Evolutionary conservation across 2,329 filamentous ascomycete species (phyloP).

Genomic region (Penicillium olsonii): DNA sequence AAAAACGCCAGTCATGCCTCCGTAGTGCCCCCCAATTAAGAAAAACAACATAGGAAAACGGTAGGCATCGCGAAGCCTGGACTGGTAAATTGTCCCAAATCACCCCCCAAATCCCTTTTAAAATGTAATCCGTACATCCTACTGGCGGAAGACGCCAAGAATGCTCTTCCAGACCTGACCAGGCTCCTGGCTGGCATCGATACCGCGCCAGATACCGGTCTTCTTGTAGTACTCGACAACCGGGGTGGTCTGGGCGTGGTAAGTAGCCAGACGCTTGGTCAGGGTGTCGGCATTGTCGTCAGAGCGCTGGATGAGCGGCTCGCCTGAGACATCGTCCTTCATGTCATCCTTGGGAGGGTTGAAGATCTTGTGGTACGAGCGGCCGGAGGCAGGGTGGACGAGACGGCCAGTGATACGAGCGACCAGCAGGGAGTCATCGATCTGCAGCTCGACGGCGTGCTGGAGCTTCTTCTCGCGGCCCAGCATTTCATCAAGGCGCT

Average conservation of each 20-base stretch:
- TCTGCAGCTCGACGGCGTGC: slow-evolving; percentile 94
- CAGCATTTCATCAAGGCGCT: slow-evolving; percentile 94
- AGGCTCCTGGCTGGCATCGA: slow-evolving; percentile 95
- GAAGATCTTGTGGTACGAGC: slow-evolving; percentile 98
- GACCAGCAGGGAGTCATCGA: slow-evolving; percentile 91
- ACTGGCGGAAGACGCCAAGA: slow-evolving; percentile 75
- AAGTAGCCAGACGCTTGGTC: slow-evolving; percentile 90
- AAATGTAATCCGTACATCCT: slow-evolving; percentile 45
- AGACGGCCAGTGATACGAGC: slow-evolving; percentile 95
- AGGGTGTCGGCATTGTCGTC: slow-evolving; percentile 96
- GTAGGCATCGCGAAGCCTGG: slow-evolving; percentile 14
- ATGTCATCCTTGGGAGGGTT: slow-evolving; percentile 93
- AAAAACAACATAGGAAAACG: slow-evolving; percentile 23
- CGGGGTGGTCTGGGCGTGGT: slow-evolving; percentile 89
- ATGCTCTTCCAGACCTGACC: slow-evolving; percentile 94
- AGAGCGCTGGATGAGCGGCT: slow-evolving; percentile 92
- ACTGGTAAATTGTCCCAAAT: slow-evolving; percentile 13
- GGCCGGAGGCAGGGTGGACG: slow-evolving; percentile 91
- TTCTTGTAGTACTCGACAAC: slow-evolving; percentile 97
- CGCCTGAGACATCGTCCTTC: slow-evolving; percentile 96
- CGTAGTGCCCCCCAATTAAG: slow-evolving; percentile 15
- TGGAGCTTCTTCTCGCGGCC: slow-evolving; percentile 80
- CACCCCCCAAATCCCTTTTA: slow-evolving; percentile 44
- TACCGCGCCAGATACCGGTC: slow-evolving; percentile 92
- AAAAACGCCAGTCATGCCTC: slow-evolving; percentile 16